Base-by-base conservation (phyloP, 2,329 filamentous ascomycete genomes). In the Fusarium cicatricum region DNA sequence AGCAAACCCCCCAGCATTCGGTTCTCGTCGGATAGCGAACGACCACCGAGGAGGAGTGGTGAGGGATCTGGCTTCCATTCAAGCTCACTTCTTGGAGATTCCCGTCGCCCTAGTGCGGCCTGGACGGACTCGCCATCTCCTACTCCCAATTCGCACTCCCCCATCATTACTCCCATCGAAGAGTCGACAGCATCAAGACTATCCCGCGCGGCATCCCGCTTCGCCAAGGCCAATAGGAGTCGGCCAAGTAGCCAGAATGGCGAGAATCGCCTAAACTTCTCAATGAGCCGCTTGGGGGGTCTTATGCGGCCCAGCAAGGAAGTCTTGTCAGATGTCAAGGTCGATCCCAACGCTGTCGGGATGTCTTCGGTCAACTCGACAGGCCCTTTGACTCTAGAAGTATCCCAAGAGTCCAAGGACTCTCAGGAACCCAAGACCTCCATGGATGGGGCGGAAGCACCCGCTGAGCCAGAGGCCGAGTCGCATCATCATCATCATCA, bases 221-320 rank as follows among this genome's bases (percentile, higher is more conserved):
- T 87, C 60, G 73, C 80, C 70, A 76, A 72, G 64, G 75, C 48
- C 64, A 75, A 62, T 74, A 71, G 80, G 62, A 86, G 85, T 61
- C 80, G 85, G 11, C 82, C 85, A 5, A 75, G 74, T 15, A 88
- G 85, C 64, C 84, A 87, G 62, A 80, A 78, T 1, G 83, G 84
- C 23, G 85, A 88, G 61, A 78, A 78, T 14, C 78, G 85, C 4
- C 80, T 86, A 51, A 86, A 82, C 65, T 74, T 82, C 15, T 83
- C 82, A 3, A 85, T 88, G 70, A 81, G 79, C 14, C 80, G 82
- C n/a, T 71, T 85, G 4, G 80, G 80, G 10, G 78, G 80, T 0
- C 76, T 85, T 7, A 79, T 81, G 64, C 80, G 79, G 44, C 65
- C 77, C 9, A 84, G 81, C 72, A 83, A 77, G 65, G 83, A 86